A percentile compares a stretch with the other conserved stretches of the same genome.
Conservation (phyloP, 2,329 filamentous ascomycete genomes). For the Ophiostoma australiae region DNA sequence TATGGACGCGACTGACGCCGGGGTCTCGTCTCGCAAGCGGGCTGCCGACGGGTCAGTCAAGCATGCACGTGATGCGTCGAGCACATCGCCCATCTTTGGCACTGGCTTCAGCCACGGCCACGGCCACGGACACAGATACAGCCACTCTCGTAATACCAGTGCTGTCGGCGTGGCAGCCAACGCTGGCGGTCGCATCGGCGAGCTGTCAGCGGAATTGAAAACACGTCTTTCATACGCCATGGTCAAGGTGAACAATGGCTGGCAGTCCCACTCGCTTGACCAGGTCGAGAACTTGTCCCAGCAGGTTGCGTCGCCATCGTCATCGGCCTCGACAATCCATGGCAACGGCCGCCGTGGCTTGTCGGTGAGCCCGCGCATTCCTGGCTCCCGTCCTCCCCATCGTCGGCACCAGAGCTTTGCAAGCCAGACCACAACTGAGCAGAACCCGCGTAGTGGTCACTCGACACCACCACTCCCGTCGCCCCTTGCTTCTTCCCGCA, state of each 20-base stretch:
- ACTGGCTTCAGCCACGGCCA: not conserved
- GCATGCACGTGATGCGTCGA: constrained; percentile 39
- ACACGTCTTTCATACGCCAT: constrained; percentile 87
- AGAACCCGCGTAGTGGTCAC: constrained; percentile 13
- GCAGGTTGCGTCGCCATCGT: constrained; percentile 55
- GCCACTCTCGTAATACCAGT: constrained; percentile 69
- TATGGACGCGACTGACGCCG: constrained; percentile 31
- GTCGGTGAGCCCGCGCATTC: constrained; percentile 52
- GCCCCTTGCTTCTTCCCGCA: constrained; percentile 24
- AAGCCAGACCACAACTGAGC: constrained; percentile 21
- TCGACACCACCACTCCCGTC: constrained; percentile 23
- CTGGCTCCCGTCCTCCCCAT: constrained; percentile 35
- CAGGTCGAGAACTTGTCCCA: constrained; percentile 69
- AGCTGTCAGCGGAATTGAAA: constrained; percentile 75
- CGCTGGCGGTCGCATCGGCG: constrained; percentile 66
- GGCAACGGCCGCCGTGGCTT: constrained; percentile 47
- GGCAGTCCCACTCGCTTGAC: constrained; percentile 72
- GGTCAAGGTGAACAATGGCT: constrained; percentile 86
- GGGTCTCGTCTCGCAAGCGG: constrained; percentile 57
- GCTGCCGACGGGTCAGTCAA: constrained; percentile 74
- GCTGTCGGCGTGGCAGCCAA: constrained; percentile 58
- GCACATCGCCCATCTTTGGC: constrained; percentile 43
- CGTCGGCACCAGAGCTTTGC: constrained; percentile 31
- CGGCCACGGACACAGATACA: constrained; percentile 27
- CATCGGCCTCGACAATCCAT: constrained; percentile 52